phyloP scores from a whole-genome alignment of 257 asterid genomes.

The Nicotiana undulata region DNA sequence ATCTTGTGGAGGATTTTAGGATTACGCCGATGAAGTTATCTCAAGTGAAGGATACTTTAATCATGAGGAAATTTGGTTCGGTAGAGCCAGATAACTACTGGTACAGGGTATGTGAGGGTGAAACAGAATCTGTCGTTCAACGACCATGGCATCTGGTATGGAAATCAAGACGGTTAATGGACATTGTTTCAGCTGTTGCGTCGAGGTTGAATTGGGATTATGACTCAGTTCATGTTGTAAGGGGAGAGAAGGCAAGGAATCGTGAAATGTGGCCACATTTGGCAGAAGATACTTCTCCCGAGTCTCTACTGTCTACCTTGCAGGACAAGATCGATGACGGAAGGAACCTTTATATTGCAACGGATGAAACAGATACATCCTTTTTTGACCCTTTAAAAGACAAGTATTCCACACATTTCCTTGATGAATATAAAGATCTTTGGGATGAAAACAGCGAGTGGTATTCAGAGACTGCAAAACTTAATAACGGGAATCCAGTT shows the following conservation, averaged over 20 bases:
- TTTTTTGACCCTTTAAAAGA: constrained; percentile 67
- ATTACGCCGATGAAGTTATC: constrained; percentile 60
- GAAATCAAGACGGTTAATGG: constrained; percentile 62
- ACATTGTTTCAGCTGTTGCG: constrained; percentile 51
- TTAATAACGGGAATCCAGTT: constrained; percentile 53
- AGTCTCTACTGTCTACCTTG: constrained; percentile 40
- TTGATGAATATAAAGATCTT: constrained; percentile 57
- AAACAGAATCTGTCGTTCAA: constrained; percentile 39
- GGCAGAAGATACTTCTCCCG: constrained; percentile 52
- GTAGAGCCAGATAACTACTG: constrained; percentile 79
- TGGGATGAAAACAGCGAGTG: constrained; percentile 74
- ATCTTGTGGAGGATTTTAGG: constrained; percentile 61
- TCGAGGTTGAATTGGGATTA: constrained; percentile 69
- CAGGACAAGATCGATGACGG: constrained; percentile 40
- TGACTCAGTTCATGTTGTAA: constrained; percentile 60
- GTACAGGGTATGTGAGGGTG: constrained; percentile 82
- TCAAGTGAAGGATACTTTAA: constrained; percentile 41
- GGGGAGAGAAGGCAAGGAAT: constrained; percentile 59
- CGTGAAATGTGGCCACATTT: constrained; percentile 67
- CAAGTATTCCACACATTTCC: constrained; percentile 62
- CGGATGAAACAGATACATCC: constrained; percentile 40
- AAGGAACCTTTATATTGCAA: constrained; percentile 59
- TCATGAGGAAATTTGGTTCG: constrained; percentile 62
- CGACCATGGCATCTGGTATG: constrained; percentile 70
- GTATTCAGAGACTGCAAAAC: constrained; percentile 57